These are phyloP conservation scores for Histomonas meleagridis DNA, from an alignment of 208 protist species.

Conservation along the genomic window DNA sequence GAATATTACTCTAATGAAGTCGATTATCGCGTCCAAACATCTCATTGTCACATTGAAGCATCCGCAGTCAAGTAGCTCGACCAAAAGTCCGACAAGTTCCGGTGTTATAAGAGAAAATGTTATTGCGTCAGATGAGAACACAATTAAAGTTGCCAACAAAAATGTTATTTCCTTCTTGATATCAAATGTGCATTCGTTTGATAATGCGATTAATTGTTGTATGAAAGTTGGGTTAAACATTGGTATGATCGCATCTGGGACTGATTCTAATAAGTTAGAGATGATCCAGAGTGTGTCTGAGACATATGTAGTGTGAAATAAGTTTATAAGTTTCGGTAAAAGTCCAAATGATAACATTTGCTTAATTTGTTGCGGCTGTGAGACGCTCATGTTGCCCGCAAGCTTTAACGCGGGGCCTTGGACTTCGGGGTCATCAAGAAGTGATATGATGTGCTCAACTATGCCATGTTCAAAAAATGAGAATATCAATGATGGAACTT, in stretches of 20 bases:
- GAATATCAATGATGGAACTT: neutral
- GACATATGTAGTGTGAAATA: no score
- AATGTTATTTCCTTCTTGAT: neutral
- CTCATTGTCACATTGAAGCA: neutral
- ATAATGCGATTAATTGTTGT: neutral
- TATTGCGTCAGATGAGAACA: neutral
- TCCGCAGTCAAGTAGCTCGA: neutral
- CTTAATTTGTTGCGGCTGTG: no score
- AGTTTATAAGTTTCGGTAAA: no score
- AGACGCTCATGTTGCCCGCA: no score
- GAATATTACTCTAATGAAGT: no score
- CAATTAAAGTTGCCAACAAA: neutral
- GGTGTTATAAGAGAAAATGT: neutral
- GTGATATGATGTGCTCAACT: neutral
- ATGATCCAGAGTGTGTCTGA: neutral
- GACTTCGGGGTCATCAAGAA: neutral
- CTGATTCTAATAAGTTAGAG: neutral
- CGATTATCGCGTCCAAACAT: neutral
- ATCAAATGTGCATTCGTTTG: neutral
- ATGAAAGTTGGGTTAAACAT: neutral
- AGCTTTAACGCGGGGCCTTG: no score
- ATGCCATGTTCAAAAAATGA: neutral
- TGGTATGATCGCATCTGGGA: neutral
- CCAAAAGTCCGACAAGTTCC: neutral
- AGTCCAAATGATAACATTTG: no score